Evolutionary conservation across 768 basidiomycete species (phyloP).

Genomic region (Pisolithus sp.): DNA sequence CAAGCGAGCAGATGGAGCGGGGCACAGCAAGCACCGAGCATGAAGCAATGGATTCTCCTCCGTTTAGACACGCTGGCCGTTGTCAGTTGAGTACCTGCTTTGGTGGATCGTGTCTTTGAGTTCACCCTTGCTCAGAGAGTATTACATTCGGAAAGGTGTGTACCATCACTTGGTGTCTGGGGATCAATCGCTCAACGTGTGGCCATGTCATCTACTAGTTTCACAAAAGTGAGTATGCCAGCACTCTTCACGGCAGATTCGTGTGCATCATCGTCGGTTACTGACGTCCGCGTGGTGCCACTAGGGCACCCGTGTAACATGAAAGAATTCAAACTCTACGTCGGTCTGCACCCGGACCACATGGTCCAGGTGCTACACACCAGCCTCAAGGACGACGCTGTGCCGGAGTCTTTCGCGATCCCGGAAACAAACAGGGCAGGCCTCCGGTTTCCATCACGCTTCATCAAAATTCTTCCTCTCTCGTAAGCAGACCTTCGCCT

Average conservation of each 20-base stretch:
- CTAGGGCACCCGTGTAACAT: conserved; percentile 79
- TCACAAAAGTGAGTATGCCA: conserved; percentile 20
- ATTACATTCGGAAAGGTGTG: conserved; percentile 79
- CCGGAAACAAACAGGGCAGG: conserved; percentile 50
- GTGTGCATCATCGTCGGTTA: background rate
- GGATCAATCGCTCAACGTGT: conserved; percentile 6
- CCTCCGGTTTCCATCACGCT: conserved; percentile 57
- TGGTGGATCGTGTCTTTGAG: conserved; percentile 1
- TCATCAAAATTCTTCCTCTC: conserved; percentile 68
- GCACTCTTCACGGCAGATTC: background rate
- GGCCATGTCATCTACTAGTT: conserved; percentile 8
- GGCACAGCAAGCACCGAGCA: conserved; percentile 46
- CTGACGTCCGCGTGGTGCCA: background rate
- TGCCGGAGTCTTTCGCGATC: conserved; percentile 59
- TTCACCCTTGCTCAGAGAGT: conserved; percentile 38
- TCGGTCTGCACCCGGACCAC: conserved; percentile 57
- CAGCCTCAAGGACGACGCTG: conserved; percentile 57
- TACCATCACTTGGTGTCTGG: background rate
- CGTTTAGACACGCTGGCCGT: conserved; percentile 53
- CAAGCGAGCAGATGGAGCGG: conserved; percentile 74
- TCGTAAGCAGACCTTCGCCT: conserved; percentile 42
- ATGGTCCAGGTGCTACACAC: conserved; percentile 64
- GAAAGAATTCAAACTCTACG: conserved; percentile 73
- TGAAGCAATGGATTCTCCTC: conserved; percentile 67
- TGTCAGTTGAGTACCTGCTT: conserved; percentile 50